Evolutionary conservation across 139 green algal genomes (phyloP), one percentile per base, ranked within the genome.

Genomic region (Tetradesmus lagerheimii): DNA sequence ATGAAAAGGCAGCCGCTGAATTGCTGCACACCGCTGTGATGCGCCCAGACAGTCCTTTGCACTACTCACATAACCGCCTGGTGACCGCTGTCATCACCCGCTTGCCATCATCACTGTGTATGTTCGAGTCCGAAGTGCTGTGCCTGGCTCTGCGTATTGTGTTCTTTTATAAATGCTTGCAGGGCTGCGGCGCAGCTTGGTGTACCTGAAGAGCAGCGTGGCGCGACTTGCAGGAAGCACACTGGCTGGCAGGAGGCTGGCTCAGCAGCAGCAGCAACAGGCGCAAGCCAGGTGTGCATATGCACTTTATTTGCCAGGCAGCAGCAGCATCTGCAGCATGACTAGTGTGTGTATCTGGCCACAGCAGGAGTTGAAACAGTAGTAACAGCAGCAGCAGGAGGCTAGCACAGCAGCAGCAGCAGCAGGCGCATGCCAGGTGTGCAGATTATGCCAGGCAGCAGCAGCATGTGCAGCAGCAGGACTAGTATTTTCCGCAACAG

Each of bases 151-250:
- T 37, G 35, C 66, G 27, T 29, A 31, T 9, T 53, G 47, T 39
- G 15, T 81, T 50, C 27, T n/a, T n/a, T n/a, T n/a, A n/a, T n/a
- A n/a, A n/a, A n/a, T 45, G 27, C 18, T 35, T 47, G 66, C 47
- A 90, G 86, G 27, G 15, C 43, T 90, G 23, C 71, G 75, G 34
- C 85, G 77, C 75, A 90, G 86, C 86, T 31, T 90, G n/a, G 8
- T 85, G 34, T 90, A 84, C 34, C 74, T 90, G 31, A 31, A 83
- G 27, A 76, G 43, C 71, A 90, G 86, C 80, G 86, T 83, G 16
- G 75, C 45, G 14, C 86, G 86, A 2, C n/a, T 78, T 27, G 74
- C 47, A 83, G 74, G 47, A 16, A 82, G 45, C 31, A 20, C 47
- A 50, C 29, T 38, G 27, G 41, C n/a, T 34, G 34, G 31, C 67